Conservation (phyloP, 2,329 filamentous ascomycete genomes). For the Nemania serpens region DNA sequence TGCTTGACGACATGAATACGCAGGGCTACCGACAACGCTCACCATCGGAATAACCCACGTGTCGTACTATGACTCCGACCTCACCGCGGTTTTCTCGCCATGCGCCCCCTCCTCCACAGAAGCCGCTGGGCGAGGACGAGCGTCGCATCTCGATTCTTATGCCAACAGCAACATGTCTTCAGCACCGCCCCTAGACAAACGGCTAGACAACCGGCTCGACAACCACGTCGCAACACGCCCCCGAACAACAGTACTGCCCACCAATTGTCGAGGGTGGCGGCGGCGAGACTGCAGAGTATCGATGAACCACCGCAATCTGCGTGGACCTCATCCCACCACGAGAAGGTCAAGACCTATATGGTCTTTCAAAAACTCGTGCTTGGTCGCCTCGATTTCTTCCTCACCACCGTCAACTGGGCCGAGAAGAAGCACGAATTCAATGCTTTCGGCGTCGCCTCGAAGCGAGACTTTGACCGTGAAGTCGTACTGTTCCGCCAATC, state of each 20-base stretch:
- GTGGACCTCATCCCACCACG: too few relatives aligned
- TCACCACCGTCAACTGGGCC: slow-evolving; percentile 40
- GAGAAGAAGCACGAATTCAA: slow-evolving; percentile 37
- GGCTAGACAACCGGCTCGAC: slow-evolving; percentile 4
- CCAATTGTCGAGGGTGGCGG: background rate
- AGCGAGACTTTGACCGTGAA: slow-evolving; percentile 51
- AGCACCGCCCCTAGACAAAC: slow-evolving; percentile 29
- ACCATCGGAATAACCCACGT: background rate
- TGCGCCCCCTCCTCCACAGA: slow-evolving; percentile 37
- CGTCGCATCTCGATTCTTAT: slow-evolving; percentile 21
- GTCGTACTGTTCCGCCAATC: slow-evolving; percentile 51
- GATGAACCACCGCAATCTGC: too few relatives aligned
- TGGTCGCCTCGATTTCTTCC: slow-evolving; percentile 44
- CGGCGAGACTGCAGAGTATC: background rate
- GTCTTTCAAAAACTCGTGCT: slow-evolving; percentile 34
- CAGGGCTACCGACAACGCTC: background rate
- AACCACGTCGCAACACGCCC: too few relatives aligned
- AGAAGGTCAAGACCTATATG: slow-evolving; percentile 27
- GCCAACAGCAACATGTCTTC: slow-evolving; percentile 34
- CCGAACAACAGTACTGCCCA: background rate
- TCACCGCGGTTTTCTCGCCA: slow-evolving; percentile 28
- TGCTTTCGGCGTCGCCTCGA: slow-evolving; percentile 44
- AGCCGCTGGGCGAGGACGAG: slow-evolving; percentile 34
- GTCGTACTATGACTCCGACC: slow-evolving; percentile 35
- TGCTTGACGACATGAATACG: background rate